Conservation (phyloP, 306 rosid genomes). For the Cucurbita pepo region DNA sequence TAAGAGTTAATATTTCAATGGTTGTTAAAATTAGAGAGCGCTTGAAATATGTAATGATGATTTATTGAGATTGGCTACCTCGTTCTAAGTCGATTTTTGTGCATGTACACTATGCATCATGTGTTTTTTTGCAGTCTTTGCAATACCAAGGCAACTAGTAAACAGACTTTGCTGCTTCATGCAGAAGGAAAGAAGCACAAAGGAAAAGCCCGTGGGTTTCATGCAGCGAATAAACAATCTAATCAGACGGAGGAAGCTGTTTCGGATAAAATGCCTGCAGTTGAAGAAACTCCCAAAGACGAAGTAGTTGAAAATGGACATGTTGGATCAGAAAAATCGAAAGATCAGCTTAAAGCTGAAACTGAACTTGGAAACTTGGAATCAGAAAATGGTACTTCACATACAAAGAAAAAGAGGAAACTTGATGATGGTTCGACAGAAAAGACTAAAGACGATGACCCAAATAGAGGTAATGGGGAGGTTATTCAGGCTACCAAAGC, state of each 20-base stretch:
- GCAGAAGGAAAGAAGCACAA: slow-evolving; percentile 97
- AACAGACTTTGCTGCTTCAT: slow-evolving; percentile 78
- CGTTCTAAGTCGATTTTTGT: not conserved
- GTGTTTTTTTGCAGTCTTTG: slow-evolving; percentile 46
- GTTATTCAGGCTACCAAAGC: slow-evolving; percentile 38
- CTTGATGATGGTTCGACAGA: slow-evolving; percentile 25
- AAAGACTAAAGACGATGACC: slow-evolving; percentile 27
- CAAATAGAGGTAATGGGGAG: slow-evolving; percentile 40
- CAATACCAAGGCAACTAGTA: slow-evolving; percentile 69
- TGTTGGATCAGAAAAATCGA: slow-evolving; percentile 15
- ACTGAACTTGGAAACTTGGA: slow-evolving; percentile 7
- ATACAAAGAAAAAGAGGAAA: slow-evolving; percentile 54
- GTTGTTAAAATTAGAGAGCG: not conserved
- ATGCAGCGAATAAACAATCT: slow-evolving; percentile 39
- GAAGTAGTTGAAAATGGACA: slow-evolving; percentile 13
- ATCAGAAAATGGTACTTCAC: slow-evolving; percentile 17
- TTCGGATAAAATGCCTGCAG: slow-evolving; percentile 18
- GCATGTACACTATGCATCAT: not conserved
- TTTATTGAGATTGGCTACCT: not conserved
- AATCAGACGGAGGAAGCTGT: slow-evolving; percentile 23
- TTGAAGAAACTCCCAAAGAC: slow-evolving; percentile 19
- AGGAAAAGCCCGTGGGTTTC: slow-evolving; percentile 68
- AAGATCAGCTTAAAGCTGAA: slow-evolving; percentile 19
- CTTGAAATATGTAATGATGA: not conserved
- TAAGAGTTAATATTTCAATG: not conserved